Evolutionary conservation across 202 grass and related monocot genomes (phyloP), one percentile per base, ranked within the genome.

Genomic region (Digitaria exilis): DNA sequence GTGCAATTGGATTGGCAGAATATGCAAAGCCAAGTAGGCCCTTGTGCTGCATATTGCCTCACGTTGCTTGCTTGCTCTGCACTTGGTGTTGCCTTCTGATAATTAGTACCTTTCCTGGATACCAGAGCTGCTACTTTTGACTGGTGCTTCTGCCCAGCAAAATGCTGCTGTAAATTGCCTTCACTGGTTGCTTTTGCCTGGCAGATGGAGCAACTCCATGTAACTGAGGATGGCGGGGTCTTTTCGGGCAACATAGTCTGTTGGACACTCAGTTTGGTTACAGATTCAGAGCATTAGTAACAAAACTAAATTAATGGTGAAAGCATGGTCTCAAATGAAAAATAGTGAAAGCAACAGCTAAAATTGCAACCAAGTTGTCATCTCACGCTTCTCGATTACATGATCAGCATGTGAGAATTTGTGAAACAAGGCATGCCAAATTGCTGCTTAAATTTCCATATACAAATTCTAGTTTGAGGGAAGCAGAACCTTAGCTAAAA

Each of bases 161-260:
- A 60, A 58, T 86, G 88, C 30, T 73, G 41, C 16, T 32, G 62
- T n/a, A 84, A 15, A 82, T 17, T 50, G 13, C 71, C 48, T 48
- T 86, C 82, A n/a, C 25, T 55, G 28, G 48, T 37, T 26, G 49
- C 59, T 60, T 25, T 14, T 19, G 82, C 73, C 39, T 58, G 37
- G 73, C 88, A 89, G 30, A 86, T 32, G 22, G 18, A 15, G 28
- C 83, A 89, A 16, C 15, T 82, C 83, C 83, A 89, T 67, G 24
- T 85, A 30, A 31, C 56, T 37, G 8, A 59, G 29, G 11, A 41
- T 14, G 45, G 29, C 2, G 22, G 4, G 5, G 39, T 30, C 42
- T 64, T 65, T 24, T 56, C n/a, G 1, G 46, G 5, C 50, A 32
- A 21, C 39, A 22, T 6, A 26, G 61, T 16, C 80, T 79, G 86